A percentile compares a stretch with the other conserved stretches of the same genome.
phyloP scores from a whole-genome alignment of 108 stramenopile genomes.

The Schizochytrium sp. region DNA sequence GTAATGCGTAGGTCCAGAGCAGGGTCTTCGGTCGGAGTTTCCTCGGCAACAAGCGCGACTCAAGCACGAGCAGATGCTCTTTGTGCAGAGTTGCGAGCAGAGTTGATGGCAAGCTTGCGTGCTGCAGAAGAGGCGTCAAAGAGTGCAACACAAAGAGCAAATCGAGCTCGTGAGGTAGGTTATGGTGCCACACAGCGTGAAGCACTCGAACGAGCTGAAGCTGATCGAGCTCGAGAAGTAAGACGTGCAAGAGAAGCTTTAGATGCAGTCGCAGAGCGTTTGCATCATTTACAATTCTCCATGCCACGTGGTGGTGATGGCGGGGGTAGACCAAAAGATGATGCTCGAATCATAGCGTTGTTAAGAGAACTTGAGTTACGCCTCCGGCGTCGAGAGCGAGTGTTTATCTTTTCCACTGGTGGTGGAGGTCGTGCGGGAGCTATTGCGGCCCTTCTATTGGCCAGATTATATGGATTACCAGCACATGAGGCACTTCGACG shows the following conservation, averaged over 20 bases:
- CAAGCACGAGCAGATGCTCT: too few species aligned
- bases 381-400: background rate
- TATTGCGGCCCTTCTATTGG: background rate
- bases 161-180: constrained; percentile 36
- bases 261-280: background rate
- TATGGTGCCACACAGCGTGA: constrained; percentile 26
- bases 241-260: background rate
- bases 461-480: background rate
- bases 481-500: background rate
- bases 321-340: background rate
- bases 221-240: background rate
- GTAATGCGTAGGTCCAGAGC: too few species aligned
- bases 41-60: too few species aligned
- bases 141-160: background rate
- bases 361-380: constrained; percentile 12
- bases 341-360: background rate
- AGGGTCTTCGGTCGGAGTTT: too few species aligned
- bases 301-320: background rate
- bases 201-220: constrained; percentile 17
- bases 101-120: background rate
- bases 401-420: background rate
- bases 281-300: background rate
- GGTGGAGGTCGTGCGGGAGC: constrained; percentile 41
- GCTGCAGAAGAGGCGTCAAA: constrained; percentile 1
- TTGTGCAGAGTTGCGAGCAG: background rate